These are phyloP conservation scores for Petunia hybrid DNA, from an alignment of 305 asterid genomes.

Conservation along the genomic window DNA sequence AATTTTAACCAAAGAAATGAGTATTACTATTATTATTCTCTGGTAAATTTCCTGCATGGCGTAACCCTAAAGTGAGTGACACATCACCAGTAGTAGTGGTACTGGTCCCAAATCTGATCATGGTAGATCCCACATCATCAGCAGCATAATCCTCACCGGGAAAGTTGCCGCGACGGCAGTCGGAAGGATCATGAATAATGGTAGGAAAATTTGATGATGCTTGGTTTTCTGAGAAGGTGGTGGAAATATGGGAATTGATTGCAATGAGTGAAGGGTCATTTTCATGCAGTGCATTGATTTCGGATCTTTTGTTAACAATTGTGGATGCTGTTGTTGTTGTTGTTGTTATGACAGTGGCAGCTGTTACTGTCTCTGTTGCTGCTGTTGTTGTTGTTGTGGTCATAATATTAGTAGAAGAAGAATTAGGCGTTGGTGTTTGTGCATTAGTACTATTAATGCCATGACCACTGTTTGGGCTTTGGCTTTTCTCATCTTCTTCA, in stretches of 20 bases:
- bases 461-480: conserved; percentile 36
- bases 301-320: conserved; percentile 50
- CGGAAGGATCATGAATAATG: conserved; percentile 35
- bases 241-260: conserved; percentile 48
- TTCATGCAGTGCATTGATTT: conserved; percentile 58
- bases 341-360: conserved; percentile 31
- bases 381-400: conserved; percentile 38
- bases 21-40: conserved; percentile 52
- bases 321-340: conserved; percentile 39
- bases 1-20: conserved; percentile 58
- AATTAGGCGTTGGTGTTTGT: conserved; percentile 62
- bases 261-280: conserved; percentile 66
- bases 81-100: conserved; percentile 66
- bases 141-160: conserved; percentile 28
- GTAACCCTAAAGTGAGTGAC: conserved; percentile 93
- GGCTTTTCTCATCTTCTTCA: conserved; percentile 36
- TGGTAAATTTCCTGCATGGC: conserved; percentile 92
- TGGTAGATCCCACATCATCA: conserved; percentile 52
- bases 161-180: conserved; percentile 29
- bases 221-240: conserved; percentile 57
- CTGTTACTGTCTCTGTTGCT: conserved; percentile 31
- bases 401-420: conserved; percentile 34
- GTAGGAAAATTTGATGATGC: conserved; percentile 29
- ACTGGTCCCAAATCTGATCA: conserved; percentile 79
- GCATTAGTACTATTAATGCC: conserved; percentile 37